Percentiles rank a stretch among this genome's conserved stretches.
phyloP scores from a whole-genome alignment of 2,329 filamentous ascomycete species.

The Sporothrix dimorphospora region DNA sequence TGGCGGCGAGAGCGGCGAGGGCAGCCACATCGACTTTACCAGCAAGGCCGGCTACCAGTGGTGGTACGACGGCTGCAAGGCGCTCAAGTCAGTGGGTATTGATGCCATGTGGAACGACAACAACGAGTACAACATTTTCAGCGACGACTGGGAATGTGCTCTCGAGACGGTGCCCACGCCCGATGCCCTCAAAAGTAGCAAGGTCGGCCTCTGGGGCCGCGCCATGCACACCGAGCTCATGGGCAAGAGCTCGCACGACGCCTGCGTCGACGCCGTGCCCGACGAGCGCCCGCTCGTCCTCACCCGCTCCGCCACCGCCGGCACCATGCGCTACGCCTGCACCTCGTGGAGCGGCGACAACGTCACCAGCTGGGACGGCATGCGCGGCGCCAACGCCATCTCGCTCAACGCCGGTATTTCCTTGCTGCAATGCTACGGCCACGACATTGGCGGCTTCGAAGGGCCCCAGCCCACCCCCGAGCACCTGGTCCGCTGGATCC shows the following conservation, averaged over 20 bases:
- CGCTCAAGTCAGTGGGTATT: slow-evolving; percentile 64
- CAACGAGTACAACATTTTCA: slow-evolving; percentile 71
- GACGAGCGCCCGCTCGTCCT: slow-evolving; percentile 67
- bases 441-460: slow-evolving; percentile 77
- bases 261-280: slow-evolving; percentile 61
- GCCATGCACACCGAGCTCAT: slow-evolving; percentile 71
- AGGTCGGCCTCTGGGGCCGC: slow-evolving; percentile 70
- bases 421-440: slow-evolving; percentile 69
- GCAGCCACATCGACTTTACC: slow-evolving; percentile 74
- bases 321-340: slow-evolving; percentile 70
- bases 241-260: slow-evolving; percentile 71
- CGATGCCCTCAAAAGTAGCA: slow-evolving; percentile 41
- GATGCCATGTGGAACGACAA: slow-evolving; percentile 82
- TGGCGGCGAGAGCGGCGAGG: slow-evolving; percentile 69
- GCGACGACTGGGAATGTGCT: slow-evolving; percentile 67
- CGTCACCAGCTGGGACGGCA: slow-evolving; percentile 71
- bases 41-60: slow-evolving; percentile 67
- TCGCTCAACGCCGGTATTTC: slow-evolving; percentile 70
- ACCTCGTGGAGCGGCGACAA: slow-evolving; percentile 78
- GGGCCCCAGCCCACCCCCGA: slow-evolving; percentile 72
- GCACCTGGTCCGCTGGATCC: slow-evolving; percentile 72
- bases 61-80: slow-evolving; percentile 71
- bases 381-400: slow-evolving; percentile 72
- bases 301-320: slow-evolving; percentile 70
- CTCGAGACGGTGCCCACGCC: slow-evolving; percentile 50